A percentile compares a stretch with the other conserved stretches of the same genome.
phyloP scores from a whole-genome alignment of 2,329 filamentous ascomycete genomes.

The Coniella vitis region DNA sequence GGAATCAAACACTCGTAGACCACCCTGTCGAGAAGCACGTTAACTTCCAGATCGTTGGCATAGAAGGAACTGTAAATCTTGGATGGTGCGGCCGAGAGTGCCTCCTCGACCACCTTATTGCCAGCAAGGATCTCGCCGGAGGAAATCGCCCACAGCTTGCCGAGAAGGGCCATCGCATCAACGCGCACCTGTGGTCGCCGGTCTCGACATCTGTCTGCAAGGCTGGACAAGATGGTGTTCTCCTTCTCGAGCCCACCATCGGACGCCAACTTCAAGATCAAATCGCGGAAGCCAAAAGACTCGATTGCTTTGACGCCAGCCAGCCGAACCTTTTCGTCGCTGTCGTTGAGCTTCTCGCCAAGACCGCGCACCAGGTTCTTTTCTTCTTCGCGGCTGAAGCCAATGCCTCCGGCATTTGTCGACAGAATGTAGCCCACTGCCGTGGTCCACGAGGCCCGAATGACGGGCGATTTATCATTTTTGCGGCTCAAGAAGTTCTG shows the following conservation, averaged over 20 bases:
- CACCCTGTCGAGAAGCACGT: slow-evolving; percentile 75
- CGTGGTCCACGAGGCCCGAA: slow-evolving; percentile 81
- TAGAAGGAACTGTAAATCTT: slow-evolving; percentile 84
- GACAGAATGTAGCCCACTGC: slow-evolving; percentile 77
- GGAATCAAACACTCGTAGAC: slow-evolving; percentile 86
- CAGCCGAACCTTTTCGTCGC: slow-evolving; percentile 84
- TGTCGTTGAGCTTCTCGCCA: slow-evolving; percentile 75
- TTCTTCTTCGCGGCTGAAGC: slow-evolving; percentile 78
- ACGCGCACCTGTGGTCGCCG: slow-evolving; percentile 73
- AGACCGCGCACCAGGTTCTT: slow-evolving; percentile 65
- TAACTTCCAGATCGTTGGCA: slow-evolving; percentile 81
- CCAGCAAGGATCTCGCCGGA: slow-evolving; percentile 78
- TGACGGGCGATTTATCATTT: slow-evolving; percentile 77
- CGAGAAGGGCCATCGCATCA: slow-evolving; percentile 79
- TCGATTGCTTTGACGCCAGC: slow-evolving; percentile 83
- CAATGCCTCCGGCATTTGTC: slow-evolving; percentile 88
- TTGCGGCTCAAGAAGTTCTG: slow-evolving; percentile 77
- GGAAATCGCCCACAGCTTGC: slow-evolving; percentile 88
- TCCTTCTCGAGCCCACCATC: slow-evolving; percentile 68
- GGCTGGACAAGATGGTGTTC: slow-evolving; percentile 70
- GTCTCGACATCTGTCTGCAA: slow-evolving; percentile 86
- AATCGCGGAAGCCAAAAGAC: slow-evolving; percentile 70
- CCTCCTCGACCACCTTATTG: slow-evolving; percentile 65
- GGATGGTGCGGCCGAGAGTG: slow-evolving; percentile 77
- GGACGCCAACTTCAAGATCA: slow-evolving; percentile 74